phyloP scores from a whole-genome alignment of 345 rosid genomes.

The Pugionium dolabratum region DNA sequence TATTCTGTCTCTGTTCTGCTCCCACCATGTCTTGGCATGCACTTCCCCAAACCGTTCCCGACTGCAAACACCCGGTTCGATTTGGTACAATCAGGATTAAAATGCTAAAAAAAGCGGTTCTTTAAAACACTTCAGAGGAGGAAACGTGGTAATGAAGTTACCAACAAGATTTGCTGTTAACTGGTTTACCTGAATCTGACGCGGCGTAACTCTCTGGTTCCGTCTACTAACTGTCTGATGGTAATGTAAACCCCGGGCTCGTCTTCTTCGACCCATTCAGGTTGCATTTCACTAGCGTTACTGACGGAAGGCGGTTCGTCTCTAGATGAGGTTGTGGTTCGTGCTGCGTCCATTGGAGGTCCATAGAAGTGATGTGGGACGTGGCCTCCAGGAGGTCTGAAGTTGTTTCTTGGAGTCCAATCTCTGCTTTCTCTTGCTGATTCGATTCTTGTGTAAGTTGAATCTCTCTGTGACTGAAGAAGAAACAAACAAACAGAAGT shows the following conservation, averaged over 20 bases:
- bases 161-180: neutral
- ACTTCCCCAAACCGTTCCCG: constrained; percentile 93
- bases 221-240: constrained; percentile 85
- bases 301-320: constrained; percentile 79
- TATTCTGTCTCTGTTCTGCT: constrained; percentile 95
- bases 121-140: neutral
- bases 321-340: constrained; percentile 82
- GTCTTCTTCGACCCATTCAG: constrained; percentile 95
- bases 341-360: constrained; percentile 56
- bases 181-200: constrained; percentile 86
- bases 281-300: constrained; percentile 89
- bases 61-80: constrained; percentile 48
- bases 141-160: neutral
- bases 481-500: constrained; percentile 26
- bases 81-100: neutral
- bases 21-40: constrained; percentile 96
- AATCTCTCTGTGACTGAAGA: constrained; percentile 65
- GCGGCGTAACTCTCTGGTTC: constrained; percentile 91
- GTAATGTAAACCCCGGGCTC: constrained; percentile 97
- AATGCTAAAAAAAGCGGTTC: neutral
- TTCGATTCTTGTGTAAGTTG: constrained; percentile 66
- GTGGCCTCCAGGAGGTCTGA: constrained; percentile 32
- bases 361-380: constrained; percentile 49
- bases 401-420: constrained; percentile 74
- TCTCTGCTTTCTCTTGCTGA: constrained; percentile 66